phyloP scores from a whole-genome alignment of 148 eudicot genomes.

The Vaccinium vitisidaea region DNA sequence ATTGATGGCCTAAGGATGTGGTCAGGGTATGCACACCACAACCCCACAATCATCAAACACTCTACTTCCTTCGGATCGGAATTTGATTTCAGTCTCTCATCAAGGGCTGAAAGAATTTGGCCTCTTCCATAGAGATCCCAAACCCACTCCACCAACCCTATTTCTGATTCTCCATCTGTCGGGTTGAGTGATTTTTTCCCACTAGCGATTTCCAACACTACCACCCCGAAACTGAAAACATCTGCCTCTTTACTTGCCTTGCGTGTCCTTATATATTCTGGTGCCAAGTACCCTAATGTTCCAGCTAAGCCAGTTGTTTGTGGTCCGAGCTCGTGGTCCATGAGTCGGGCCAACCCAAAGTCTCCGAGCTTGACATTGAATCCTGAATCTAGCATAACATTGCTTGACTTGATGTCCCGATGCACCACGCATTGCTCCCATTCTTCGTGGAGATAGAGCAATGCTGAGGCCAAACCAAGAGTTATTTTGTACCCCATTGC shows the following conservation, averaged over 20 bases:
- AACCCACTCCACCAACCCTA: conserved; percentile 27
- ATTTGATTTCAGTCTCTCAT: conserved; percentile 29
- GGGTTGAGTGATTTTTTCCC: conserved; percentile 36
- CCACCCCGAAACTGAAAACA: conserved; percentile 54
- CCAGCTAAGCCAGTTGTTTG: conserved; percentile 54
- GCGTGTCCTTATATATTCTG: conserved; percentile 40
- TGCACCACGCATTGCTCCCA: conserved; percentile 66
- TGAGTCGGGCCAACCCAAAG: conserved; percentile 54
- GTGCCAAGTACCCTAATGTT: conserved; percentile 53
- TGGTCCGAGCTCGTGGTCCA: conserved; percentile 45
- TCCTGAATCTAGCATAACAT: conserved; percentile 55
- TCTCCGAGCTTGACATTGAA: conserved; percentile 61
- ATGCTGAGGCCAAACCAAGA: background rate
- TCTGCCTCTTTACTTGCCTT: conserved; percentile 50
- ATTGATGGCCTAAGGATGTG: conserved; percentile 41
- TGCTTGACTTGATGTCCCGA: conserved; percentile 61
- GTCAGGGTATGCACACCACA: conserved; percentile 67
- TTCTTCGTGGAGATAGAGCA: conserved; percentile 20
- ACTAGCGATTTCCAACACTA: conserved; percentile 45
- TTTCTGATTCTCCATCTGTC: conserved; percentile 4
- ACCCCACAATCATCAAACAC: conserved; percentile 43
- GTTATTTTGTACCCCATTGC: conserved; percentile 39
- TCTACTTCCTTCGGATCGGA: conserved; percentile 36
- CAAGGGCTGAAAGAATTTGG: conserved; percentile 29
- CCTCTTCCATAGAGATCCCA: conserved; percentile 33